Conservation (phyloP, 179 eudicot species). For the Gypsophila paniculata region DNA sequence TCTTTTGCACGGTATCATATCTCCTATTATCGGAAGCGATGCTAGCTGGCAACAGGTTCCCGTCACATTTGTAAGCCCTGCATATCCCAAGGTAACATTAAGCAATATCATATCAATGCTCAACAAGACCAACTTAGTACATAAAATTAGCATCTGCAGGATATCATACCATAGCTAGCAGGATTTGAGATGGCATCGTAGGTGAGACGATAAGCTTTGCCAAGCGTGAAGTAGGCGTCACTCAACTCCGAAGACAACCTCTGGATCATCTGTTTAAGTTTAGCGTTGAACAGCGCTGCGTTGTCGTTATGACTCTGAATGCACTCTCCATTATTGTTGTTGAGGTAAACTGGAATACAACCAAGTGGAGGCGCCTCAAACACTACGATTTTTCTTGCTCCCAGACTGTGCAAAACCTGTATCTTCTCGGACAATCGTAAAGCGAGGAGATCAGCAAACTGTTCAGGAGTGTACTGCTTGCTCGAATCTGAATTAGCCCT, state of each 20-base stretch:
- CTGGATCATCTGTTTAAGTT: not conserved
- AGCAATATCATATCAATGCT: not conserved
- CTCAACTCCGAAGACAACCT: not conserved
- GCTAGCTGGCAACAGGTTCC: slow-evolving; percentile 3
- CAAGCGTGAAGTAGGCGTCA: not conserved
- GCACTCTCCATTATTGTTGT: too few species aligned
- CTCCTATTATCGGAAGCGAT: fast-evolving
- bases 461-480: slow-evolving; percentile 9
- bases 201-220: not conserved
- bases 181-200: not conserved
- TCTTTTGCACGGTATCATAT: not conserved
- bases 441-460: slow-evolving; percentile 12
- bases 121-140: too few species aligned
- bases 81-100: too few species aligned
- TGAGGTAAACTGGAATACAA: too few species aligned
- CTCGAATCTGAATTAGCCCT: not conserved
- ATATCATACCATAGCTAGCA: not conserved
- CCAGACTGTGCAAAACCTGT: not conserved
- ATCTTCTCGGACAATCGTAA: not conserved
- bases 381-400: slow-evolving; percentile 18
- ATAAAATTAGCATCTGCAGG: too few species aligned
- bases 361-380: slow-evolving; percentile 19
- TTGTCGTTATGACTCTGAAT: too few species aligned
- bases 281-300: not conserved
- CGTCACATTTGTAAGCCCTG: slow-evolving; percentile 17